A percentile compares a stretch with the other conserved stretches of the same genome.
phyloP scores from a whole-genome alignment of 108 stramenopile genomes.

The Pseudonitzschia pungens region DNA sequence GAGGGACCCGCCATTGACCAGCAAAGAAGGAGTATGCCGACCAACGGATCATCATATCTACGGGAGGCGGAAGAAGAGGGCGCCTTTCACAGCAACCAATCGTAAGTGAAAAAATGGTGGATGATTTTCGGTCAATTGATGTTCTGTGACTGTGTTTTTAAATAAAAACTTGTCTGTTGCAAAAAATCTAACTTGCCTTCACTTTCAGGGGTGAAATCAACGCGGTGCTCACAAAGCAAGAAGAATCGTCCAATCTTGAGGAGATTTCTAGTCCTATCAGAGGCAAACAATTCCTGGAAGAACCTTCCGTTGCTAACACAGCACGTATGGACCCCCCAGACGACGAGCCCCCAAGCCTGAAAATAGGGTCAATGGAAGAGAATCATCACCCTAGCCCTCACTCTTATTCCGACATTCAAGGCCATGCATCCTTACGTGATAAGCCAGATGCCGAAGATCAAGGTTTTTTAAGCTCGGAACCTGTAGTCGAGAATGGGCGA shows the following conservation, averaged over 20 bases:
- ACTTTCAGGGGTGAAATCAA: conserved; percentile 1
- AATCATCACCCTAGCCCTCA: background rate
- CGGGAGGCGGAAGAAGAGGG: conserved; percentile 44
- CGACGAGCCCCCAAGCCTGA: conserved; percentile 55
- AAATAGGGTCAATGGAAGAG: conserved; percentile 30
- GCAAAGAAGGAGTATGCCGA: background rate
- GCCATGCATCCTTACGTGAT: conserved; percentile 1
- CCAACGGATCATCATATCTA: conserved; percentile 3
- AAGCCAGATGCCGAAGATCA: conserved; percentile 9
- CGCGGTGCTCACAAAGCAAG: background rate
- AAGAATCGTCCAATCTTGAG: background rate
- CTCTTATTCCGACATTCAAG: background rate
- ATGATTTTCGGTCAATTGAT: background rate
- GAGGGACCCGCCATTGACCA: background rate
- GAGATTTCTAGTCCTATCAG: background rate
- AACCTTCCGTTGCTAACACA: background rate
- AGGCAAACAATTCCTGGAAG: background rate
- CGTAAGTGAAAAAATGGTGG: conserved; percentile 22
- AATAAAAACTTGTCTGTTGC: too few relatives aligned
- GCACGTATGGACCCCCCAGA: conserved; percentile 47
- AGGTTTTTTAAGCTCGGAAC: conserved; percentile 18
- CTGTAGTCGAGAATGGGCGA: background rate
- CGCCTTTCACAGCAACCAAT: conserved; percentile 27
- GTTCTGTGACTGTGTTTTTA: background rate
- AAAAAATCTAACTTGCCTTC: background rate